Evolutionary conservation across 73 alveolate genomes (phyloP).

Genomic region (Diophrys sp.): DNA sequence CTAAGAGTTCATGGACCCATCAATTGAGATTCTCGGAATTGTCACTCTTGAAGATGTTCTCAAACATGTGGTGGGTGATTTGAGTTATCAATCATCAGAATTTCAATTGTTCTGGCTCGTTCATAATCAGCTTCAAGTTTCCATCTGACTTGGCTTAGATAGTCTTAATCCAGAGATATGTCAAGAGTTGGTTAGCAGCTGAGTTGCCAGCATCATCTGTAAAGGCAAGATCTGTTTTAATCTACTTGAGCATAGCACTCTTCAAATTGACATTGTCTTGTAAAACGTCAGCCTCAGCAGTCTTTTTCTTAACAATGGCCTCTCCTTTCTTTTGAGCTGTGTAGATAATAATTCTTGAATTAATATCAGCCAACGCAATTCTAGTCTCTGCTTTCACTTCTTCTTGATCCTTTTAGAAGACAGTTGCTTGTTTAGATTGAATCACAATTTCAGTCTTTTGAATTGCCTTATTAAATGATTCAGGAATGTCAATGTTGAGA

Average conservation of each 20-base stretch:
- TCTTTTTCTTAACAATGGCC: not conserved
- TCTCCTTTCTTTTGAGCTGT: not conserved
- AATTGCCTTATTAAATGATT: constrained; percentile 4
- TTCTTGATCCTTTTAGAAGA: not conserved
- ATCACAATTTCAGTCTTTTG: not conserved
- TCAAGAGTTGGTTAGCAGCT: constrained; percentile 7
- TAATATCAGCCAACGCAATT: not conserved
- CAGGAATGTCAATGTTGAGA: constrained; percentile 2
- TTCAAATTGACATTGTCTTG: not conserved
- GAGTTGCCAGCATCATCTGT: not conserved
- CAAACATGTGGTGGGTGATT: not conserved
- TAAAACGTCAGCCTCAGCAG: not conserved
- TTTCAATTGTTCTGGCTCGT: constrained; percentile 2
- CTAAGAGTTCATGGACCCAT: not conserved
- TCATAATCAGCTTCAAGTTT: not conserved
- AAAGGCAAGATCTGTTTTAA: constrained; percentile 1
- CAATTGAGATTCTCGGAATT: constrained; percentile 20
- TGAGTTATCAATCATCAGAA: too few relatives aligned
- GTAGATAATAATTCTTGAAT: not conserved
- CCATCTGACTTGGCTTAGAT: not conserved
- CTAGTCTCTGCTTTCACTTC: not conserved
- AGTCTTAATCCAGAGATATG: constrained; percentile 5
- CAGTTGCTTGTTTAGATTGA: not conserved
- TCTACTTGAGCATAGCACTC: not conserved
- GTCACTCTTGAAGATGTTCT: constrained; percentile 35